Evolutionary conservation across 164 flowering plant genomes (phyloP).

Genomic region (Magnolia sinica): DNA sequence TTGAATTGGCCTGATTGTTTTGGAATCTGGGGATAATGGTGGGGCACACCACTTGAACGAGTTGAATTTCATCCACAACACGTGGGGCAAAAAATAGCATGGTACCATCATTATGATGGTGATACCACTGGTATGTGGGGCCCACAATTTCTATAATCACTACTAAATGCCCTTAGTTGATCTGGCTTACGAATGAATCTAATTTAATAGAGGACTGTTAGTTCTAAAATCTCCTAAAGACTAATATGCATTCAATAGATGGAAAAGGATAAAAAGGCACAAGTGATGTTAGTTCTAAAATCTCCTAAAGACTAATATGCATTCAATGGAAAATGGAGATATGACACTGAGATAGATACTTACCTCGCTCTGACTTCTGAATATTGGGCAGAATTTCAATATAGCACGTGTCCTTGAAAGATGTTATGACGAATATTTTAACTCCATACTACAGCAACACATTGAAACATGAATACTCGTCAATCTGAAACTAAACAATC

Average conservation of each 20-base stretch:
- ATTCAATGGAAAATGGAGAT: background rate
- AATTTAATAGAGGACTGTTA: background rate
- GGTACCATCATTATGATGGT: background rate
- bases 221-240: background rate
- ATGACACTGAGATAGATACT: background rate
- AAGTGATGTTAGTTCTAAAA: background rate
- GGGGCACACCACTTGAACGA: no score
- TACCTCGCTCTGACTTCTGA: slow-evolving; percentile 54
- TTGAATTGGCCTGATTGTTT: no score
- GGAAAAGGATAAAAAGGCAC: background rate
- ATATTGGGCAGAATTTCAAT: slow-evolving; percentile 55
- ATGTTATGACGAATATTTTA: slow-evolving; percentile 57
- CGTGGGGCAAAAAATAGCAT: no score
- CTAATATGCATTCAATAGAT: background rate
- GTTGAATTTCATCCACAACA: no score
- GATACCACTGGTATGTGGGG: background rate
- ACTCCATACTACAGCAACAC: slow-evolving; percentile 50
- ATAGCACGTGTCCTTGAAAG: slow-evolving; percentile 64
- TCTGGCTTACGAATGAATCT: background rate
- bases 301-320: background rate
- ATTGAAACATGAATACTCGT: background rate
- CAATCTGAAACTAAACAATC: background rate
- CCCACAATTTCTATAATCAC: background rate
- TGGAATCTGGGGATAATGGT: no score
- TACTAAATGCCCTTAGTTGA: no score